phyloP scores from a whole-genome alignment of 148 eudicot genomes.

The Rhododendron simsii region DNA sequence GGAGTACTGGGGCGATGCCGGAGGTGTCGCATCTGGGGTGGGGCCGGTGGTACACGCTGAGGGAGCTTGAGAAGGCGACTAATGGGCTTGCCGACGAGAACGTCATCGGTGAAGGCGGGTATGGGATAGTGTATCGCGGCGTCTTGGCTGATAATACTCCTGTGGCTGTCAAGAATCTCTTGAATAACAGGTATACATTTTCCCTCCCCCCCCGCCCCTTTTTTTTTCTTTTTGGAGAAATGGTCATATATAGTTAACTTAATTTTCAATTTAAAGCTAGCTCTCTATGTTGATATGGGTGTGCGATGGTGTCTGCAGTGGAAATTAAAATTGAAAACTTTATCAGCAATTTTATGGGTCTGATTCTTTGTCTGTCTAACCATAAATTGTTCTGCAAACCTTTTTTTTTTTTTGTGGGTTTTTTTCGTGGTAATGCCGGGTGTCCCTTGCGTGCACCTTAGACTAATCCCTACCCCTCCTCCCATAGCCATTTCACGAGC shows the following conservation, averaged over 20 bases:
- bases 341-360: background rate
- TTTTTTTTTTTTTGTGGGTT: background rate
- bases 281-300: too few relatives aligned
- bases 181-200: constrained; percentile 64
- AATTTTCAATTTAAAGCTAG: background rate
- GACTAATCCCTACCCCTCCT: too few relatives aligned
- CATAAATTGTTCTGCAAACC: constrained; percentile 39
- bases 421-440: too few relatives aligned
- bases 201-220: too few relatives aligned
- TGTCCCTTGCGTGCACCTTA: background rate
- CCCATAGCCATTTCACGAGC: too few relatives aligned
- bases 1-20: constrained; percentile 40
- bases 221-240: too few relatives aligned
- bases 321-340: background rate
- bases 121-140: constrained; percentile 89
- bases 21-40: constrained; percentile 94
- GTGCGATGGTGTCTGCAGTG: background rate
- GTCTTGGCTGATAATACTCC: constrained; percentile 65
- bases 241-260: background rate
- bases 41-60: constrained; percentile 92
- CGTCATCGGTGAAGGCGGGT: constrained; percentile 98
- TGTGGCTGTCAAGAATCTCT: constrained; percentile 79
- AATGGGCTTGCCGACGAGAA: constrained; percentile 72
- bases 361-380: constrained; percentile 24
- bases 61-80: constrained; percentile 84